Percentiles rank a stretch among this genome's conserved stretches.
Evolutionary conservation across 306 rosid species (phyloP).

Genomic region (Casuarina equisetifolia): DNA sequence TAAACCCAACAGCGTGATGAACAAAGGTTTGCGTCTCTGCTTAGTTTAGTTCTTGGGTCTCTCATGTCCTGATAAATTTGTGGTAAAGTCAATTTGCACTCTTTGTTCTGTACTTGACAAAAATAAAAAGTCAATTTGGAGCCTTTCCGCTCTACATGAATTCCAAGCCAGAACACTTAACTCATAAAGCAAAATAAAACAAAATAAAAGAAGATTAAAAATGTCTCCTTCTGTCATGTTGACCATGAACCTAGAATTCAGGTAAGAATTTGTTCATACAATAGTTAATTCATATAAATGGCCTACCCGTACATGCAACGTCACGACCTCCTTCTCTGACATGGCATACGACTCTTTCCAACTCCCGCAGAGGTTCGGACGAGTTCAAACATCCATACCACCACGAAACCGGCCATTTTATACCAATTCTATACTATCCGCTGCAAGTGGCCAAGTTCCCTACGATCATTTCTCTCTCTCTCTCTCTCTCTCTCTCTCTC

Average conservation of each 20-base stretch:
- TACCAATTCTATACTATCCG: conserved; percentile 5
- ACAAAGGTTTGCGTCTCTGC: background rate
- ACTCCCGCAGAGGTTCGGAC: conserved; percentile 18
- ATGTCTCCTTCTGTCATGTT: background rate
- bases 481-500: too few relatives aligned
- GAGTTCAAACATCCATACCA: conserved; percentile 48
- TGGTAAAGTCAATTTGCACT: too few relatives aligned
- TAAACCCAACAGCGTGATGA: background rate
- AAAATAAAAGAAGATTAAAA: too few relatives aligned
- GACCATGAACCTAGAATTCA: background rate
- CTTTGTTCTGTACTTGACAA: too few relatives aligned
- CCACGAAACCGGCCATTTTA: conserved; percentile 58
- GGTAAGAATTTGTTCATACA: conserved; percentile 12
- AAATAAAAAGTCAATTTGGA: too few relatives aligned
- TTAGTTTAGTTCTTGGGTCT: background rate
- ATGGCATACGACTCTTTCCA: conserved; percentile 40
- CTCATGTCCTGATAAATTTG: background rate
- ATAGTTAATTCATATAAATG: background rate
- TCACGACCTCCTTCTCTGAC: conserved; percentile 22
- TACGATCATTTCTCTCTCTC: too few relatives aligned
- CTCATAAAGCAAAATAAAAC: too few relatives aligned
- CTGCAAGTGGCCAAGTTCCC: conserved; percentile 30
- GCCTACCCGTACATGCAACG: conserved; percentile 13
- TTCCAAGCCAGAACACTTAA: too few relatives aligned
- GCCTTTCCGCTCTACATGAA: too few relatives aligned